Evolutionary conservation across 2,329 filamentous ascomycete species (phyloP).

Genomic region (Aspergillus hiratsukae): DNA sequence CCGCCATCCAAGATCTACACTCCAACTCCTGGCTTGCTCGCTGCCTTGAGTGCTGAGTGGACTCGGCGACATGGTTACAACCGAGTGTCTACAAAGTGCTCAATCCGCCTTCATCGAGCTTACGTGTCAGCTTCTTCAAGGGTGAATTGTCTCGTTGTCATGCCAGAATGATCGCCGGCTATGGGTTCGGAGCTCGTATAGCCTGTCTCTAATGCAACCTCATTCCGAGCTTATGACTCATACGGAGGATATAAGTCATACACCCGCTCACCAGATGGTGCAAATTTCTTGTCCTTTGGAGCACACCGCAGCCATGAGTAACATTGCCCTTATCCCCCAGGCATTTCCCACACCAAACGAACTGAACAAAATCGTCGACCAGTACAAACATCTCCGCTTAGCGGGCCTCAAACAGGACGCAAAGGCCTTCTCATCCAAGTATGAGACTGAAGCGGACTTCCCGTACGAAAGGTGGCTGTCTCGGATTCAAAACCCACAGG

Average conservation of each 20-base stretch:
- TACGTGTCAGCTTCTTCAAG: not conserved
- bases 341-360: not conserved
- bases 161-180: not conserved
- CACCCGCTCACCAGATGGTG: not conserved
- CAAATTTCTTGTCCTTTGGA: not conserved
- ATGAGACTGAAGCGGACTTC: constrained; percentile 3
- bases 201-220: no score
- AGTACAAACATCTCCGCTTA: constrained; percentile 1
- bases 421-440: not conserved
- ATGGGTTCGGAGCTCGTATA: not conserved
- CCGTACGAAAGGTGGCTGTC: constrained; percentile 1
- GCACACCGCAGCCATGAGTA: not conserved
- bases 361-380: not conserved
- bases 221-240: not conserved
- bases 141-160: not conserved
- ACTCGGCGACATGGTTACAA: not conserved
- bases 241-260: not conserved
- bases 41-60: not conserved
- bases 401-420: constrained; percentile 3
- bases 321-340: not conserved
- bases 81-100: not conserved
- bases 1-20: no score
- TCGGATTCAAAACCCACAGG: constrained; percentile 1
- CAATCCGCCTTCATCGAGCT: not conserved
- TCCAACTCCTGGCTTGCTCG: not conserved